Conservation (phyloP, 2,329 filamentous ascomycete genomes). For the Curvularia eragrostidis region DNA sequence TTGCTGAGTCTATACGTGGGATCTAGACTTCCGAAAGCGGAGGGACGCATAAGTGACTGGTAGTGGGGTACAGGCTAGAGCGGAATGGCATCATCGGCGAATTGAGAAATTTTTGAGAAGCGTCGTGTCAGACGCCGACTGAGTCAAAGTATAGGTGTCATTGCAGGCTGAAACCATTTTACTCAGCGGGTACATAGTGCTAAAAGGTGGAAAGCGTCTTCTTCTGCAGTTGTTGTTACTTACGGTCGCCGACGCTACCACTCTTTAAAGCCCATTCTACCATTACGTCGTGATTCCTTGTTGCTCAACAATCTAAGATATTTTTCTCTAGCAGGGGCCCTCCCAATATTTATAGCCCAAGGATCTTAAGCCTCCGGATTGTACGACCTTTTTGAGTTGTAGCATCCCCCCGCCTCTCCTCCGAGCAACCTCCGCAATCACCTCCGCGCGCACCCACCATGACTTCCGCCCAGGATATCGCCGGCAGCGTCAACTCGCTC, state of each 20-base stretch:
- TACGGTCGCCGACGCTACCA: slow-evolving; percentile 20
- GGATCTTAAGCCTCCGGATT: slow-evolving; percentile 18
- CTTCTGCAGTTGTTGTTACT: slow-evolving; percentile 26
- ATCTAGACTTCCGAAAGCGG: slow-evolving; percentile 18
- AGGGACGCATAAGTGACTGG: slow-evolving; percentile 8
- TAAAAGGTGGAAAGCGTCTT: slow-evolving; percentile 24
- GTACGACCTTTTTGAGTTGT: slow-evolving; percentile 28
- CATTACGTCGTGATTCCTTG: slow-evolving; percentile 13
- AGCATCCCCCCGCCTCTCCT: slow-evolving; percentile 22
- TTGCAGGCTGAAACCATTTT: slow-evolving; percentile 11
- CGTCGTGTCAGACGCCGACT: slow-evolving; percentile 18
- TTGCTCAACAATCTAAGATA: background rate
- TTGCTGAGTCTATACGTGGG: background rate
- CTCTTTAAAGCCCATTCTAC: slow-evolving; percentile 16
- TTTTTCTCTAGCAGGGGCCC: background rate
- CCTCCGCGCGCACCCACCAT: slow-evolving; percentile 36
- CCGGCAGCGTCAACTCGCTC: slow-evolving; percentile 41
- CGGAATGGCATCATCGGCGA: slow-evolving; percentile 45
- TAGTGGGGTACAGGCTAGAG: slow-evolving; percentile 30
- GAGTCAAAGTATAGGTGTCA: slow-evolving; percentile 26
- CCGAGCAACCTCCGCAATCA: slow-evolving; percentile 29
- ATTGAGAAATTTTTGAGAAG: slow-evolving; percentile 39
- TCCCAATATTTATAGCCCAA: slow-evolving; percentile 4
- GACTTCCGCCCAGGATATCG: slow-evolving; percentile 49
- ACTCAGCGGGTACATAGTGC: slow-evolving; percentile 14